Evolutionary conservation across 176 grass and related monocot genomes (phyloP), one percentile per base, ranked within the genome.

Genomic region (Dactylis glomerata): DNA sequence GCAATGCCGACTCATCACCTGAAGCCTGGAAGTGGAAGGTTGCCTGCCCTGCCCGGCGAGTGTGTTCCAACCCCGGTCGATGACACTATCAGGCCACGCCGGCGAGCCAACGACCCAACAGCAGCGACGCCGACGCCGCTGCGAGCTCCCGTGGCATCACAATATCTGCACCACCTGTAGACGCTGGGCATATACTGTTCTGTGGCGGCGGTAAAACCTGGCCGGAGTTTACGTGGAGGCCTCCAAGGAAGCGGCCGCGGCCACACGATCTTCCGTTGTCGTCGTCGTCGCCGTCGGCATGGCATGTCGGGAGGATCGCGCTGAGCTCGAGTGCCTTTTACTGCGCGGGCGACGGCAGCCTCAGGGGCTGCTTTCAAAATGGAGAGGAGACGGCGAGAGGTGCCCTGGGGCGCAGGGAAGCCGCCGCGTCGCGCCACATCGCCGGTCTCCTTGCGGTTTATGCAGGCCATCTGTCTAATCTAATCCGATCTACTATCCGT

Each of bases 401-500:
- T 27, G 89, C 85, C 89, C 81, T 20, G 68, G 40, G 38, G 8
- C 24, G 68, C 81, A 87, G 89, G 89, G 81, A 80, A 91, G 3
- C 27, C 55, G 41, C 73, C 45, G 49, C 83, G 73, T 86, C 64
- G 31, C 56, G 42, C 57, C 9, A 78, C 73, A 73, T 79, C 37
- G 20, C 15, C 12, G 5, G 57, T 31, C 6, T 75, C 5, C 23
- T 46, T 76, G 33, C 78, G 1, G 56, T 40, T 10, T n/a, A n/a
- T 19, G 22, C 75, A 28, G 17, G 61, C 6, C 15, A 50, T 7
- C 15, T 50, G n/a, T 30, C 47, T 74, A 74, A 74, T 73, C 63
- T 49, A 30, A 74, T 49, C 70, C 24, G 27, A 41, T 75, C 17
- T 16, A 33, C 12, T 16, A 33, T 50, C 68, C 37, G 24, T 31